These are phyloP conservation scores for Pseudonitzschia pungens DNA, from an alignment of 108 stramenopile genomes.

Conservation along the genomic window DNA sequence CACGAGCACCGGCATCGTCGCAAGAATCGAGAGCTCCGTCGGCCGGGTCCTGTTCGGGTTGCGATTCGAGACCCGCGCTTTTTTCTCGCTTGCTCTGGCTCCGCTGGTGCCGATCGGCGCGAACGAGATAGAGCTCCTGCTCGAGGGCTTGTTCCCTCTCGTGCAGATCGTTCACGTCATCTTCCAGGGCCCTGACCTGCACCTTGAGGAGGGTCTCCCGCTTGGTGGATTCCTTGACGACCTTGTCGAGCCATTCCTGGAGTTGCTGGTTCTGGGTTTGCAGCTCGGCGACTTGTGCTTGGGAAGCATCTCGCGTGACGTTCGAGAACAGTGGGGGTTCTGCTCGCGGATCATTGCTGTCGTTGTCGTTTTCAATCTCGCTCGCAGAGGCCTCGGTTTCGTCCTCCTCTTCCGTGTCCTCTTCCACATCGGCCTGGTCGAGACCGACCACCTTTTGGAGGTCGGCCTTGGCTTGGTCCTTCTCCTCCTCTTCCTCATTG, in stretches of 20 bases:
- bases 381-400: background rate
- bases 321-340: no score
- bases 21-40: no score
- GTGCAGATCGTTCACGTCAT: background rate
- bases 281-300: background rate
- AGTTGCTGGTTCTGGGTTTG: background rate
- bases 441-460: no score
- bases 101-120: no score
- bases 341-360: no score
- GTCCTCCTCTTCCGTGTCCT: background rate
- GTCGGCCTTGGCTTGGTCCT: background rate
- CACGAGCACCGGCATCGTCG: no score
- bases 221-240: slow-evolving; percentile 8
- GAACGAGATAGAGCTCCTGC: background rate
- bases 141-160: background rate
- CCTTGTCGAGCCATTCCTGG: background rate
- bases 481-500: background rate
- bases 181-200: background rate
- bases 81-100: no score
- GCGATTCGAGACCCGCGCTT: no score
- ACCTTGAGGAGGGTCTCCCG: background rate
- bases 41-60: no score
- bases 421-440: no score
- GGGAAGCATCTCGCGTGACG: no score
- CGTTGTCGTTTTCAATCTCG: background rate